phyloP scores from a whole-genome alignment of 2,329 filamentous ascomycete genomes.

The Fusarium buharicum region DNA sequence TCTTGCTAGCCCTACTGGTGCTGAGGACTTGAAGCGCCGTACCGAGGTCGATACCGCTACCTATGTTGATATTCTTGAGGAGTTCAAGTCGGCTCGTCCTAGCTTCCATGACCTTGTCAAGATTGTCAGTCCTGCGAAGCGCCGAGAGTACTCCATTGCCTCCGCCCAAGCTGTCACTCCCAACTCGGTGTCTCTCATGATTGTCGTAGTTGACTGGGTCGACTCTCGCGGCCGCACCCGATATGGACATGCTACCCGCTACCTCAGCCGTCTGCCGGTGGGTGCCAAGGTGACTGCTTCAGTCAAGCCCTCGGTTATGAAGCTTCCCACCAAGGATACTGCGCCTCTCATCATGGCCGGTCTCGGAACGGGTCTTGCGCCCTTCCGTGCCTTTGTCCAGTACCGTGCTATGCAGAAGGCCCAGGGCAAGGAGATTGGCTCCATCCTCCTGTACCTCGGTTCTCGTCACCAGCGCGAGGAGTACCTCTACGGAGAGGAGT shows the following conservation, averaged over 20 bases:
- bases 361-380: constrained; percentile 95
- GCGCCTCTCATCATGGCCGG: constrained; percentile 98
- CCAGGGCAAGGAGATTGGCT: constrained; percentile 94
- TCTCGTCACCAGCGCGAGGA: constrained; percentile 97
- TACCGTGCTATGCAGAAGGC: constrained; percentile 98
- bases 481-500: constrained; percentile 98
- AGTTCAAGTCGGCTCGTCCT: constrained; percentile 90
- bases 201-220: constrained; percentile 96
- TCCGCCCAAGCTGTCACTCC: constrained; percentile 96
- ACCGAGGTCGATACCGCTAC: constrained; percentile 91
- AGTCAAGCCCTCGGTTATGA: constrained; percentile 99
- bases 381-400: constrained; percentile 99
- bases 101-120: constrained; percentile 87
- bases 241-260: constrained; percentile 92
- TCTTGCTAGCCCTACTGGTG: constrained; percentile 81
- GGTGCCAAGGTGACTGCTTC: constrained; percentile 87
- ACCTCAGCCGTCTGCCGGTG: constrained; percentile 79
- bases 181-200: constrained; percentile 90
- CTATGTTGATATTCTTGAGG: constrained; percentile 88
- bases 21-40: constrained; percentile 90
- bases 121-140: constrained; percentile 92
- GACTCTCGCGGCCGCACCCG: constrained; percentile 88
- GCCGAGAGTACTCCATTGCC: constrained; percentile 98
- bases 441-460: constrained; percentile 95
- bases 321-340: constrained; percentile 86